phyloP scores from a whole-genome alignment of 768 basidiomycete genomes.

The Naganishia vishniacii region DNA sequence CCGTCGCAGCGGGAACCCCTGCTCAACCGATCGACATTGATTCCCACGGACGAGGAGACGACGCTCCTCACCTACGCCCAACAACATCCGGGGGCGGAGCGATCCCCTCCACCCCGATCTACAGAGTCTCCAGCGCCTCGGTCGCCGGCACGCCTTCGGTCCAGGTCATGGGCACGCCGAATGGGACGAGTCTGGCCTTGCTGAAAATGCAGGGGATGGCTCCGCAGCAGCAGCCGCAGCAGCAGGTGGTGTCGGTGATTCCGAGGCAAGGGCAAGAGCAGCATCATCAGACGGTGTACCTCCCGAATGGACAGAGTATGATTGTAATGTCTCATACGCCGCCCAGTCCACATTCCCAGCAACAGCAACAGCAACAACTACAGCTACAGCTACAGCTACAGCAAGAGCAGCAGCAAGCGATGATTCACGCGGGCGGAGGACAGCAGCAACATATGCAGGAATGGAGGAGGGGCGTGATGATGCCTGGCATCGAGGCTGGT shows the following conservation, averaged over 20 bases:
- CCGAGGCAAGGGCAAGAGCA: not conserved
- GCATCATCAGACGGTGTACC: conserved; percentile 2
- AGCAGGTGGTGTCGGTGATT: too few relatives aligned
- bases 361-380: not conserved
- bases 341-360: not conserved
- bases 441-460: conserved; percentile 2
- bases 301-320: conserved; percentile 13
- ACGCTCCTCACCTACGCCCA: not conserved
- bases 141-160: not conserved
- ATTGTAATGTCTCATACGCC: not conserved
- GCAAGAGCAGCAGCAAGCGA: too few relatives aligned
- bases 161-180: not conserved
- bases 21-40: not conserved
- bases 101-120: conserved; percentile 7
- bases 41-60: not conserved
- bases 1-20: not conserved
- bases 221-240: not conserved
- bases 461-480: conserved; percentile 11
- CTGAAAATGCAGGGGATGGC: conserved; percentile 14
- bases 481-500: not conserved
- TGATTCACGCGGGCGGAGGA: too few relatives aligned
- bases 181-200: not conserved
- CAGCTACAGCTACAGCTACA: not conserved
- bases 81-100: too few relatives aligned
- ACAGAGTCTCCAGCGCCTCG: not conserved